Evolutionary conservation across 2,329 filamentous ascomycete genomes (phyloP), one percentile per base, ranked within the genome.

Genomic region (Helotiales sp.): DNA sequence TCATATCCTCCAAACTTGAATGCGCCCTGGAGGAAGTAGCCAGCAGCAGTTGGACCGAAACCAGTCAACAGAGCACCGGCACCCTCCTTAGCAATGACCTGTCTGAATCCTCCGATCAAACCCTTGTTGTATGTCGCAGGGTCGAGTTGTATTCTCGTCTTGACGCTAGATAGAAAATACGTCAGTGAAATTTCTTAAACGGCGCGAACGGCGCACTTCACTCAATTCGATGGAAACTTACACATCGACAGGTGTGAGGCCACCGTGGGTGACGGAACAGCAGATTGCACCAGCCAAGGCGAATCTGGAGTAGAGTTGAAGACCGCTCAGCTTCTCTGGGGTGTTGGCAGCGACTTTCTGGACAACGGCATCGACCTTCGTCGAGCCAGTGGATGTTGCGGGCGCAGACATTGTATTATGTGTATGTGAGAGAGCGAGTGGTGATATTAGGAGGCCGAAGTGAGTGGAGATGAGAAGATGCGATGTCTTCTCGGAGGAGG

Each of bases 161-260:
- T 97, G 87, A 97, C 92, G 83, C 93, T 96, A 80, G 73, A 74
- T 3, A 49, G 58, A 63, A 28, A 57, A 64, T 49, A 66, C 64
- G 71, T 77, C 65, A 78, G 75, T 50, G 32, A 67, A 28, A 24
- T 59, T 50, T 64, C 34, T 20, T 65, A 61, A 64, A 71, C 59
- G 69, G 69, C 68, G 65, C 67, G 55, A 67, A 67, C 43, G 30
- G 49, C 59, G 61, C 47, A 32, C 28, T 15, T 22, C 22, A 32
- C n/a, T 8, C 30, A 47, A 55, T 40, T 49, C 2, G 49, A n/a
- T 26, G 20, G n/a, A 65, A 69, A 92, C 95, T 83, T 96, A 98
- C 95, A 99, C 96, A 92, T 99, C 96, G 82, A 99, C 93, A 79
- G 96, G 96, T 76, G 96, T 99, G 78, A 98, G 90, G 79, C 87